A percentile compares a stretch with the other conserved stretches of the same genome.
phyloP scores from a whole-genome alignment of 441 rosid species.

The Arabidopsis lyrata region DNA sequence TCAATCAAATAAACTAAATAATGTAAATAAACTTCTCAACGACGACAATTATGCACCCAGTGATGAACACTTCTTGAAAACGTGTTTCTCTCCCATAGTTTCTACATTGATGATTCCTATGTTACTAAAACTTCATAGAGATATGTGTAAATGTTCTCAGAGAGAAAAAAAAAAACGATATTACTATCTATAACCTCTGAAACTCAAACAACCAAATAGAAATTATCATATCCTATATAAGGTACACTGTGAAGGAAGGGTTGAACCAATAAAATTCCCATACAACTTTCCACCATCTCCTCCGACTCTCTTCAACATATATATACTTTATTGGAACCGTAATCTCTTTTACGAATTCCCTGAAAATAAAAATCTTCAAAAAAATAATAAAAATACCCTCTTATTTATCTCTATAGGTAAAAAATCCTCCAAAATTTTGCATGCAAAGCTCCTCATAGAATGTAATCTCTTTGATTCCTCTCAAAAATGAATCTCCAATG shows the following conservation, averaged over 20 bases:
- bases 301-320: slow-evolving; percentile 12
- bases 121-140: slow-evolving; percentile 18
- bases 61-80: slow-evolving; percentile 10
- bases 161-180: slow-evolving; percentile 14
- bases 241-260: not conserved
- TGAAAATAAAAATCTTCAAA: slow-evolving; percentile 10
- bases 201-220: slow-evolving; percentile 29
- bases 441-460: slow-evolving; percentile 38
- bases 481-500: slow-evolving; percentile 22
- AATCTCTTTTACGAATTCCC: slow-evolving; percentile 35
- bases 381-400: slow-evolving; percentile 21
- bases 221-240: slow-evolving; percentile 5
- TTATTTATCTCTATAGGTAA: slow-evolving; percentile 28
- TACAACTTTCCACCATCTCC: slow-evolving; percentile 15
- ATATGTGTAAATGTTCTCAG: not conserved
- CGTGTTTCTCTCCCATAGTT: not conserved
- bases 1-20: not conserved
- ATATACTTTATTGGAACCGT: slow-evolving; percentile 43
- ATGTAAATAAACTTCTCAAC: not conserved
- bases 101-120: not conserved
- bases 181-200: slow-evolving; percentile 11
- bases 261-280: slow-evolving; percentile 32
- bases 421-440: slow-evolving; percentile 35
- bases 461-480: slow-evolving; percentile 26
- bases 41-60: not conserved